phyloP scores from a whole-genome alignment of 805 yeast species.

The Komagataella kurtzmanii region DNA sequence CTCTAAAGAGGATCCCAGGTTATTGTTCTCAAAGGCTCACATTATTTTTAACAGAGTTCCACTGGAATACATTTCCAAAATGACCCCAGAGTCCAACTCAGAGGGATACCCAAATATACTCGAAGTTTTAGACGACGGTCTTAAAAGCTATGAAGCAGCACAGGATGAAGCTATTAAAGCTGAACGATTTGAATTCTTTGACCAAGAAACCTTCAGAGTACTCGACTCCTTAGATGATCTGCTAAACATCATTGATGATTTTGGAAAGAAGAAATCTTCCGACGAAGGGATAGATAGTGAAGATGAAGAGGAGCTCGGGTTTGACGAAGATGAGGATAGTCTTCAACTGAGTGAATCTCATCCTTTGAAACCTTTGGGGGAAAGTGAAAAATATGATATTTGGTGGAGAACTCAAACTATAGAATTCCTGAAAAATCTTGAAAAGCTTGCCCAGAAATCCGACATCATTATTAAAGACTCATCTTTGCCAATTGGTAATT shows the following conservation, averaged over 20 bases:
- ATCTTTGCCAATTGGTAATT: conserved; percentile 7
- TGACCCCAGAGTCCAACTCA: conserved; percentile 25
- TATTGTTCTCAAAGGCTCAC: conserved; percentile 40
- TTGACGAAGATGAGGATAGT: conserved; percentile 16
- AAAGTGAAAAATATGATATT: conserved; percentile 24
- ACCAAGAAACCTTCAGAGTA: conserved; percentile 32
- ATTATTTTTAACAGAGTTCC: conserved; percentile 47
- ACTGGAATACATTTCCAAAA: conserved; percentile 37
- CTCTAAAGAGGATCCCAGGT: conserved; percentile 29
- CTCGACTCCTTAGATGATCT: conserved; percentile 53
- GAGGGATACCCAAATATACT: conserved; percentile 22
- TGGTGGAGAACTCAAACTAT: conserved; percentile 42
- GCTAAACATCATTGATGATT: conserved; percentile 52
- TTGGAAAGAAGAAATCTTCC: conserved; percentile 39
- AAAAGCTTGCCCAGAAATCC: conserved; percentile 5
- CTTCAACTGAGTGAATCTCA: conserved; percentile 30
- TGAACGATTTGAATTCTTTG: conserved; percentile 15
- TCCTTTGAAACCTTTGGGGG: conserved; percentile 35
- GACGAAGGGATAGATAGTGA: conserved; percentile 52
- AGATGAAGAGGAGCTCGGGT: conserved; percentile 25
- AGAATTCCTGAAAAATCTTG: conserved; percentile 19
- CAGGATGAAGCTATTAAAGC: conserved; percentile 15
- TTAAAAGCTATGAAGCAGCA: conserved; percentile 30
- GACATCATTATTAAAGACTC: not conserved
- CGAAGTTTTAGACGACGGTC: conserved; percentile 29